Conservation (phyloP, 345 rosid species). For the Hibiscus trionum region DNA sequence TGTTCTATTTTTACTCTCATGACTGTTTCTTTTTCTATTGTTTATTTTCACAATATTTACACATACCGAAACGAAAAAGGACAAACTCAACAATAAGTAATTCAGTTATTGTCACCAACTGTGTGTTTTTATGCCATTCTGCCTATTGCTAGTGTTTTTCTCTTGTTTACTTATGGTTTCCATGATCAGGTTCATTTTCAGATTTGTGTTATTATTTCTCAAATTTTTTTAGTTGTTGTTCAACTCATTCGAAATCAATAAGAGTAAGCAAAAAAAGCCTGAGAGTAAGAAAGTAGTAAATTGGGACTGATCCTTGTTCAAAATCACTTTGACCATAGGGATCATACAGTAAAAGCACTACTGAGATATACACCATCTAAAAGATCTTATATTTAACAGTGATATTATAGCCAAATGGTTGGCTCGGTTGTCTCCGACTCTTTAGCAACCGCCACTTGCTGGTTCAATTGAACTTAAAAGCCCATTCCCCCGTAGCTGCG, state of each 20-base stretch:
- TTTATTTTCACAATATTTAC: not conserved
- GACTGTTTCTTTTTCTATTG: not conserved
- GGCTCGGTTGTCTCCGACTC: not conserved
- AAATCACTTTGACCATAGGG: conserved; percentile 7
- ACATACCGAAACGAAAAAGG: not conserved
- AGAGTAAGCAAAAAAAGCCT: not conserved
- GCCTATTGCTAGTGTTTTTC: too few relatives aligned
- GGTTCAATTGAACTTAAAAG: conserved; percentile 92
- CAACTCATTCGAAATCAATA: conserved; percentile 1
- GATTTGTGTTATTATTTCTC: conserved; percentile 2
- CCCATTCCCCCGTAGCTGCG: conserved; percentile 90
- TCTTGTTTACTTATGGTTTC: too few relatives aligned
- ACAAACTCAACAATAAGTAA: not conserved
- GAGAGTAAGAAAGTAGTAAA: not conserved
- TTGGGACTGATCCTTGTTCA: not conserved
- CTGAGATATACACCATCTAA: conserved; percentile 29
- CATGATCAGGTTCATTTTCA: not conserved
- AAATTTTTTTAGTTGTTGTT: conserved; percentile 9
- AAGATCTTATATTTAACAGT: conserved; percentile 10
- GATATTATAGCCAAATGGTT: not conserved
- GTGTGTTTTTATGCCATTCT: too few relatives aligned
- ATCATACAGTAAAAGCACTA: conserved; percentile 13
- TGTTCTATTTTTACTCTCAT: not conserved
- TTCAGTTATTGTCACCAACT: not conserved
- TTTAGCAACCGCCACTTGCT: conserved; percentile 82